A percentile compares a stretch with the other conserved stretches of the same genome.
phyloP scores from a whole-genome alignment of 1,139 yeast genomes.

The Geotrichum histeridarum region DNA sequence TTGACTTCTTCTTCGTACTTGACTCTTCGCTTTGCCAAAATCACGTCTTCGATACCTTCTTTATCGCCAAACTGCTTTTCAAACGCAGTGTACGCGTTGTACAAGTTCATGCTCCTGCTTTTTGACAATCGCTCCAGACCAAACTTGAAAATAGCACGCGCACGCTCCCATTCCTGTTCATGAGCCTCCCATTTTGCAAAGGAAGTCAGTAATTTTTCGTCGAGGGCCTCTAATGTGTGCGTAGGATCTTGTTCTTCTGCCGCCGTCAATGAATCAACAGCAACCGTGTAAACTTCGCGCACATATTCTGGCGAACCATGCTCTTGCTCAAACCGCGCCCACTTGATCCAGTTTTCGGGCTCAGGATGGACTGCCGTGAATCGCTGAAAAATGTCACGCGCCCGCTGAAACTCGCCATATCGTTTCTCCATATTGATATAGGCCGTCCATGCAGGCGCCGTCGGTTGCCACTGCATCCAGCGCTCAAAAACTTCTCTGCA shows the following conservation, averaged over 20 bases:
- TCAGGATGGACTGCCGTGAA: slow-evolving; percentile 53
- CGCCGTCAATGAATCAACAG: slow-evolving; percentile 51
- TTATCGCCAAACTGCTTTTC: slow-evolving; percentile 61
- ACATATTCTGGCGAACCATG: slow-evolving; percentile 47
- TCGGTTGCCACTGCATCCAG: slow-evolving; percentile 69
- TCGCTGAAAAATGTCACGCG: slow-evolving; percentile 52
- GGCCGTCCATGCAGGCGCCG: slow-evolving; percentile 65
- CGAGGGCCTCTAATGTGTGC: slow-evolving; percentile 29
- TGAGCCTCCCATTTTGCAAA: slow-evolving; percentile 77
- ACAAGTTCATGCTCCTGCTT: slow-evolving; percentile 41
- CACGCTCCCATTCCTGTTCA: slow-evolving; percentile 60
- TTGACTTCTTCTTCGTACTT: slow-evolving; percentile 50
- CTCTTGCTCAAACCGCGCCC: slow-evolving; percentile 57
- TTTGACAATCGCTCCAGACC: slow-evolving; percentile 49
- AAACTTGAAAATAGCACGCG: slow-evolving; percentile 54
- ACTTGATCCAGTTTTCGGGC: slow-evolving; percentile 59
- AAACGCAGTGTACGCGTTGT: slow-evolving; percentile 51
- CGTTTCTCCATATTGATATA: slow-evolving; percentile 69
- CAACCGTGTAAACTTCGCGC: slow-evolving; percentile 62
- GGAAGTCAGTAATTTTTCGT: slow-evolving; percentile 42
- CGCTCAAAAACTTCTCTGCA: slow-evolving; percentile 65
- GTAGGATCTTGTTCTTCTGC: slow-evolving; percentile 23
- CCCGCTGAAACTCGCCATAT: slow-evolving; percentile 54
- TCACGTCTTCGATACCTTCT: slow-evolving; percentile 49
- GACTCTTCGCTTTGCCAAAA: slow-evolving; percentile 50